phyloP scores from a whole-genome alignment of 208 protist genomes.

The Lotmaria passim region DNA sequence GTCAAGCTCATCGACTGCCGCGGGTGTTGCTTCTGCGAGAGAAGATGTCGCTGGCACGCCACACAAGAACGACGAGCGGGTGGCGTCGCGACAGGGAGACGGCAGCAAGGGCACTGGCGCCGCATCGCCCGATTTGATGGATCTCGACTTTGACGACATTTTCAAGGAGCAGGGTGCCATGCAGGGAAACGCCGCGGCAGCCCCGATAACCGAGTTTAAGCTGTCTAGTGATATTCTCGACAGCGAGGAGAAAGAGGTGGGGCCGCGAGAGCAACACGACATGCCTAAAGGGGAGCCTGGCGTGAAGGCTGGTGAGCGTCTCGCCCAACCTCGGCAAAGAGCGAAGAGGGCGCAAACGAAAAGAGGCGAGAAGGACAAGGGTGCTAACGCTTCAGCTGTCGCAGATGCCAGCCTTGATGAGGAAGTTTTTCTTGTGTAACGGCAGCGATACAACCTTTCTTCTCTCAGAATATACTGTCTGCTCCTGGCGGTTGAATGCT shows the following conservation, averaged over 20 bases:
- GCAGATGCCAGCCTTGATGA: not conserved
- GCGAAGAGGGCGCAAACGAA: not conserved
- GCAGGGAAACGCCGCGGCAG: not conserved
- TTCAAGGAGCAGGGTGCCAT: slow-evolving; percentile 36
- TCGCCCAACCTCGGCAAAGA: not conserved
- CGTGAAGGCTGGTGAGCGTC: not conserved
- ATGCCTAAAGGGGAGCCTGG: not conserved
- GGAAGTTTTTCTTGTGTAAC: slow-evolving; percentile 19
- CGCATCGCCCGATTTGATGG: slow-evolving; percentile 38
- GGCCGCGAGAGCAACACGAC: not conserved
- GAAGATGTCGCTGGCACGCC: not conserved
- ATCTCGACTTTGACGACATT: slow-evolving; percentile 84
- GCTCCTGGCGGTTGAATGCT: too few relatives aligned
- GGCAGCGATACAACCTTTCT: not conserved
- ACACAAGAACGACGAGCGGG: not conserved
- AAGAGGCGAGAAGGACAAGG: not conserved
- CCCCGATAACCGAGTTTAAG: slow-evolving; percentile 38
- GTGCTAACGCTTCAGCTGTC: not conserved
- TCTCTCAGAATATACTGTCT: slow-evolving; percentile 3
- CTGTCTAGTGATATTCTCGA: slow-evolving; percentile 23
- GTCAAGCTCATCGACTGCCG: not conserved
- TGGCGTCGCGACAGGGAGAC: not conserved
- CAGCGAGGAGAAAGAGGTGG: not conserved
- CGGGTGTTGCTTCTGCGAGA: not conserved
- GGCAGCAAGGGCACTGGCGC: not conserved